phyloP scores from a whole-genome alignment of 129 eudicot species.

The Chrysanthemum lavandulifolium region DNA sequence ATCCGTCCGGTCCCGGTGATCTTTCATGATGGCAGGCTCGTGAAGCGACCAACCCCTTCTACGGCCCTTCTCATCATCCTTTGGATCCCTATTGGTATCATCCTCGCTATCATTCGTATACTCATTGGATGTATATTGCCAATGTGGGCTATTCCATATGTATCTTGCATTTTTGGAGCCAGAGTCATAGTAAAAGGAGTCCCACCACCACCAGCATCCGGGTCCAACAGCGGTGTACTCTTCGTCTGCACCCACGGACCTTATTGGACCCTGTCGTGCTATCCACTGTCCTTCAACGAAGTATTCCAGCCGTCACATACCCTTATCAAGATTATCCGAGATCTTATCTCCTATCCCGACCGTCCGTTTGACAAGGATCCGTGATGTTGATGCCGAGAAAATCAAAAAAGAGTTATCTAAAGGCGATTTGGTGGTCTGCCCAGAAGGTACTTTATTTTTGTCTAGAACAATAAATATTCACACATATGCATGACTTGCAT shows the following conservation, averaged over 20 bases:
- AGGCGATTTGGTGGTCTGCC: conserved; percentile 59
- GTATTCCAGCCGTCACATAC: conserved; percentile 94
- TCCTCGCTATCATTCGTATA: conserved; percentile 66
- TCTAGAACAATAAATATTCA: no score
- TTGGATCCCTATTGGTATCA: conserved; percentile 81
- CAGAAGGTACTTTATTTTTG: conserved; percentile 20
- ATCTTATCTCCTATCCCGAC: conserved; percentile 94
- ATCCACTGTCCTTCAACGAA: conserved; percentile 72
- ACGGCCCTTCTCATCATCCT: conserved; percentile 69
- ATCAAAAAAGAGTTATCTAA: conserved; percentile 58
- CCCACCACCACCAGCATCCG: conserved; percentile 74
- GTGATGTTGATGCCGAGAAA: conserved; percentile 71
- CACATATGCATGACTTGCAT: no score
- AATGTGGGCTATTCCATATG: conserved; percentile 59
- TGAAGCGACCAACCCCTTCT: conserved; percentile 74
- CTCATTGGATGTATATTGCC: conserved; percentile 55
- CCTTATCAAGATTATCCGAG: conserved; percentile 78
- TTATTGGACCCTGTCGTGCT: conserved; percentile 92
- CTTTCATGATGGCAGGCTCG: conserved; percentile 95
- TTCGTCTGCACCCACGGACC: conserved; percentile 94
- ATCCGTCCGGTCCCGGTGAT: conserved; percentile 79
- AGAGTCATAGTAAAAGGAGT: conserved; percentile 67
- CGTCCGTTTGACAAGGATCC: conserved; percentile 70
- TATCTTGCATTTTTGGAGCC: conserved; percentile 55
- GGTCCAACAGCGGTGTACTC: conserved; percentile 66